Base-by-base conservation (phyloP, 768 basidiomycete species). In the Hortiboletus flavorubellus region DNA sequence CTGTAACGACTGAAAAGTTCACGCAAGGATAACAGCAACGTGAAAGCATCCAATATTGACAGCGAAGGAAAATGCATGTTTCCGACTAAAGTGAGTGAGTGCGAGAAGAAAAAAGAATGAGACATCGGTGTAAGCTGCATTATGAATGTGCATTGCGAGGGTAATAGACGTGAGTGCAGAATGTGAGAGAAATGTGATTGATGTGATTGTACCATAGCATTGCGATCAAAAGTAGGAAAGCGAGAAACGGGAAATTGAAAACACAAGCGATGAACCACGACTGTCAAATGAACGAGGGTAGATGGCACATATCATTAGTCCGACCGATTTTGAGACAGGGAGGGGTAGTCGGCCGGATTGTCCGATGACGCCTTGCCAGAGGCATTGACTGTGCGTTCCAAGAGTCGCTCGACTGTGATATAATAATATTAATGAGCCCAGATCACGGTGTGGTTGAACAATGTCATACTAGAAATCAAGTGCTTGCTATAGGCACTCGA, bases 401-500 rank as follows among this genome's bases (percentile, higher is more conserved):
- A 71, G 30, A 89, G 73, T 26, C 87, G 83, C 66, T 90, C 89
- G 59, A 91, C 88, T 90, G 46, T 18, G 47, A 15, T 10, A 42
- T 18, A 23, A 16, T 18, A 48, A 15, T 10, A 42, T 18, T 26
- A 16, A 55, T 68, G 15, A 63, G 62, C 46, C 40, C 39, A 30
- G 39, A 29, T 49, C 33, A 35, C 23, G 26, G n/a, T 16, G 7
- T 21, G 5, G n/a, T 53, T 46, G 41, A 48, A 35, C 18, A 46
- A 21, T 31, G 7, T 66, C 91, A 57, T 69, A 92, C 91, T 91
- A 40, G 91, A 84, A 49, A 80, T 78, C 48, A 95, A 80, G 65
- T 93, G 91, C 73, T 90, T 91, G 73, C 81, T 87, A 69, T 89
- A 87, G 23, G 82, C 79, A 58, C 82, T 84, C 29, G 88, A 84